Base-by-base conservation (phyloP, 495 filamentous ascomycete genomes). In the Penicillium maclennaniae region DNA sequence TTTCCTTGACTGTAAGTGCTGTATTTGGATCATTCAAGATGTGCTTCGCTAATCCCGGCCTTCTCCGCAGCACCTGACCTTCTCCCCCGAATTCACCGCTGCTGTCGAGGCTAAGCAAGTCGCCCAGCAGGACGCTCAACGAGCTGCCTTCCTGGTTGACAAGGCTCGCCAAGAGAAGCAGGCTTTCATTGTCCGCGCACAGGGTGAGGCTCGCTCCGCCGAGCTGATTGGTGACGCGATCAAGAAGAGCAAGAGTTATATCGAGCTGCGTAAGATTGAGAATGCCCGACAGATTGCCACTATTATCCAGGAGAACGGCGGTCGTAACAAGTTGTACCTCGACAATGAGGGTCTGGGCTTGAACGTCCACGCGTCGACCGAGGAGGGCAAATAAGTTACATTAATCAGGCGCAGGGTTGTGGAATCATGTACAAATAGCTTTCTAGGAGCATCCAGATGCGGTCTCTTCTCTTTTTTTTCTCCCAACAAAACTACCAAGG, bases 151-250 rank as follows among this genome's bases (percentile, higher is more conserved):
- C 79, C 79, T 97, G 37, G 93, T 98, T 58, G 93, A 98, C 82
- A 97, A 97, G 76, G 93, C 93, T 34, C 88, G 93, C 55, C 93
- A 98, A 71, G 93, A 98, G 81, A 98, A 98, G 80, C 95, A 97
- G 77, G 93, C 93, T 53, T 96, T 89, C 77, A 92, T 98, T 61
- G 93, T 98, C 61, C 88, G 91, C 71, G 93, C 93, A 14, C 95
- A 97, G 82, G 93, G 93, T 91, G 93, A 98, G 75, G 93, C 93
- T 39, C 89, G 93, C 59, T 97, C 93, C 43, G 93, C 93, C 28
- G 91, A 98, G 72, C 87, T 98, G 43, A 96, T 98, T 61, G 93
- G 93, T 70, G 93, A 98, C 39, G 93, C 93, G 31, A 96, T 98
- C 83, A 97, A 98, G 86, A 97, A 98, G 84, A 92, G 83, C 72